Evolutionary conservation across 2,329 filamentous ascomycete genomes (phyloP).

Genomic region (Massarina eburnea): DNA sequence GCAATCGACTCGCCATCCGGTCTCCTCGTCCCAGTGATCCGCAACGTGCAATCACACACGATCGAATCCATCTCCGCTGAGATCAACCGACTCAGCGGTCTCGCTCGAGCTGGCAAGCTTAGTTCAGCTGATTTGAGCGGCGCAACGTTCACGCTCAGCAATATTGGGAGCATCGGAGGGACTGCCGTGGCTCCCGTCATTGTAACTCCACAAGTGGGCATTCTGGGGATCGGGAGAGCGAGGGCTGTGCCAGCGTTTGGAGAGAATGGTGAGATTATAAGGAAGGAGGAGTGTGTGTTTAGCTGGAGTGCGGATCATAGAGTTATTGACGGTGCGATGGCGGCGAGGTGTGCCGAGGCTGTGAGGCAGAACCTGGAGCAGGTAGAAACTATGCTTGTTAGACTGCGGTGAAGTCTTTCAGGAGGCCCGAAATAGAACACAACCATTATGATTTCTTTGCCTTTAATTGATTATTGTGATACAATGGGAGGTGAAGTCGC

Average conservation of each 20-base stretch:
- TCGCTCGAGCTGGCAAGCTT: constrained; percentile 75
- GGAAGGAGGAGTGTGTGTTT: constrained; percentile 81
- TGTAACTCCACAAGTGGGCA: constrained; percentile 86
- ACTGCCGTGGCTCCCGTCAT: constrained; percentile 91
- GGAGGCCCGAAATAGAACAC: not conserved
- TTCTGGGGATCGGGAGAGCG: constrained; percentile 83
- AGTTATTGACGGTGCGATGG: constrained; percentile 90
- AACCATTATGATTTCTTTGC: not conserved
- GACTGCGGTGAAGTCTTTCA: constrained; percentile 62
- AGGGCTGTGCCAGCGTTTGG: constrained; percentile 78
- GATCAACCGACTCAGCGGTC: constrained; percentile 69
- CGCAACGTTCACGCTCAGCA: constrained; percentile 93
- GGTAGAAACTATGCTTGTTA: constrained; percentile 83
- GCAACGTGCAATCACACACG: constrained; percentile 74
- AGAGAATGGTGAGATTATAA: constrained; percentile 60
- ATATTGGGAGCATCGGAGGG: constrained; percentile 93
- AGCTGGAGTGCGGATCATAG: constrained; percentile 97
- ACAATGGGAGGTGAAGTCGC: not conserved
- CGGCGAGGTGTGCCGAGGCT: constrained; percentile 84
- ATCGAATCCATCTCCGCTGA: constrained; percentile 78
- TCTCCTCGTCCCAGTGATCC: constrained; percentile 88
- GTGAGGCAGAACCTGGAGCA: constrained; percentile 79
- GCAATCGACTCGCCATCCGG: constrained; percentile 92
- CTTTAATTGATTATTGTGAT: not conserved
- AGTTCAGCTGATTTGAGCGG: constrained; percentile 74